Evolutionary conservation across 768 basidiomycete species (phyloP).

Genomic region (Collybia sp.): DNA sequence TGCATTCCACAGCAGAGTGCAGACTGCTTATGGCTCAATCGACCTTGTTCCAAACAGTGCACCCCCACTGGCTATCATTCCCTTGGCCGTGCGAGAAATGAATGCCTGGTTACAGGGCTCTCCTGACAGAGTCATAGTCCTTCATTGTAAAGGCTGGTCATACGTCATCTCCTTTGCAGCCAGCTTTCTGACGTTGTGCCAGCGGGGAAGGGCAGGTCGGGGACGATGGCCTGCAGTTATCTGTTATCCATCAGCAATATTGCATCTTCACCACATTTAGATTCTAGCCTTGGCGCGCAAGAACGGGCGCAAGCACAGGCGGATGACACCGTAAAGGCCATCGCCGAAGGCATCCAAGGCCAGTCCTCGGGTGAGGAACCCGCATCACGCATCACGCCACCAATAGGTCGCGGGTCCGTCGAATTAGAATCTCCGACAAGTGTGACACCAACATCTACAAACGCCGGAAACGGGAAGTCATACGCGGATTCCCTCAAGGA

Average conservation of each 20-base stretch:
- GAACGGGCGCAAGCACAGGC: slow-evolving; percentile 45
- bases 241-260: slow-evolving; percentile 54
- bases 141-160: slow-evolving; percentile 81
- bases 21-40: too few relatives aligned
- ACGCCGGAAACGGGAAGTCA: slow-evolving; percentile 18
- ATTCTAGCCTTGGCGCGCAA: slow-evolving; percentile 40
- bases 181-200: slow-evolving; percentile 1
- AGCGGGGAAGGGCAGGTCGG: slow-evolving; percentile 85
- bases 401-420: neutral
- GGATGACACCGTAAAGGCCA: slow-evolving; percentile 41
- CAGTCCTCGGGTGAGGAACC: neutral
- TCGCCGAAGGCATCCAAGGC: slow-evolving; percentile 37
- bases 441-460: slow-evolving; percentile 3
- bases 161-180: neutral
- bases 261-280: slow-evolving; percentile 42
- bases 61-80: slow-evolving; percentile 72
- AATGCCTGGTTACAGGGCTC: slow-evolving; percentile 64
- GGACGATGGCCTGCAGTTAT: slow-evolving; percentile 82
- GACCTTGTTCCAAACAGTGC: slow-evolving; percentile 35
- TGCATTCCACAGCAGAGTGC: neutral
- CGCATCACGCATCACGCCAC: neutral
- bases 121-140: slow-evolving; percentile 64
- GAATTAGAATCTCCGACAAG: neutral
- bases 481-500: slow-evolving; percentile 40
- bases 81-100: slow-evolving; percentile 73